Evolutionary conservation across 176 grass and related monocot species (phyloP).

Genomic region (Saccharum spontaneum): DNA sequence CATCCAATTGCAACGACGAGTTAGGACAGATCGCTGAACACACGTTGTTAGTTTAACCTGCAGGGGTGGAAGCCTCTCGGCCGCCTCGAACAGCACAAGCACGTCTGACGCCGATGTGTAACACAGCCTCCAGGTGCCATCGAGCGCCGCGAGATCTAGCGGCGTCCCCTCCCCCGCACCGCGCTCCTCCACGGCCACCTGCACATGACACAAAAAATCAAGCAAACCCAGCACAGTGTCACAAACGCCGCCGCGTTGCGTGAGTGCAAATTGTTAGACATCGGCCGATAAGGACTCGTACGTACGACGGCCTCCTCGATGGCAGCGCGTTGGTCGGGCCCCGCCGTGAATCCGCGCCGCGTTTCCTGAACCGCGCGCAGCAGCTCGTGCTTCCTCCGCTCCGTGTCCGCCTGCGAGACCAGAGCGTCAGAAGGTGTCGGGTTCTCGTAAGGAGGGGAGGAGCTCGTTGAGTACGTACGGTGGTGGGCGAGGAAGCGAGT

Average conservation of each 20-base stretch:
- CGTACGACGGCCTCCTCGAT: slow-evolving; percentile 87
- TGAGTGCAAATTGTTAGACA: background rate
- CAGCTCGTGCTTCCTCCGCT: slow-evolving; percentile 72
- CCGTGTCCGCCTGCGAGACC: slow-evolving; percentile 44
- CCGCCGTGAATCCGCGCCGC: slow-evolving; percentile 58
- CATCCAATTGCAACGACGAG: background rate
- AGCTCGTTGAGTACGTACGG: background rate
- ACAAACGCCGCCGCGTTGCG: background rate
- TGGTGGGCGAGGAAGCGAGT: slow-evolving; percentile 6
- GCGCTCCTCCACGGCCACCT: slow-evolving; percentile 84
- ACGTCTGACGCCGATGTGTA: slow-evolving; percentile 91
- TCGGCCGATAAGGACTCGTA: background rate
- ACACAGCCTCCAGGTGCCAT: slow-evolving; percentile 91
- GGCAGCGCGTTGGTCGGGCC: slow-evolving; percentile 71
- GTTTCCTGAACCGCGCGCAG: slow-evolving; percentile 81
- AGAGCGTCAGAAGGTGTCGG: slow-evolving; percentile 4
- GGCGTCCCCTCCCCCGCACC: slow-evolving; percentile 47
- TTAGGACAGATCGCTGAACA: background rate
- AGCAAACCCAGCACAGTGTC: background rate
- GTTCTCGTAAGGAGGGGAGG: background rate
- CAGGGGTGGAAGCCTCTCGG: slow-evolving; percentile 72
- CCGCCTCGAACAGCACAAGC: slow-evolving; percentile 80
- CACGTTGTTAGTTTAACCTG: slow-evolving; percentile 29
- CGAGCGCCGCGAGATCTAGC: slow-evolving; percentile 67
- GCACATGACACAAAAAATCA: background rate